A percentile compares a stretch with the other conserved stretches of the same genome.
These are phyloP conservation scores for Plasmodium reichenowi DNA, from an alignment of 169 alveolate species.

Conservation along the genomic window DNA sequence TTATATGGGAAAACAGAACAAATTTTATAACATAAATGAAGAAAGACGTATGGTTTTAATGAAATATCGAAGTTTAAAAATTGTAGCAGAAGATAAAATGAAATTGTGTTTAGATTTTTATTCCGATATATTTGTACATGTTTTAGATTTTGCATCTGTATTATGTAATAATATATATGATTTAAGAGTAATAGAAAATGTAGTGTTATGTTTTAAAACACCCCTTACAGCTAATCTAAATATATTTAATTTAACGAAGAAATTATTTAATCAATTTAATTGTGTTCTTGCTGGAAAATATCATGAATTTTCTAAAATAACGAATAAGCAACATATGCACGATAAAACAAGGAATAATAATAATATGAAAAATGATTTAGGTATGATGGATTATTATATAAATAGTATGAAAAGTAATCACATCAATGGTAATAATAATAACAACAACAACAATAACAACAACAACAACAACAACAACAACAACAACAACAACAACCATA, in stretches of 20 bases:
- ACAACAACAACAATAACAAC: not conserved
- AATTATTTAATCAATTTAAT: slow-evolving; percentile 46
- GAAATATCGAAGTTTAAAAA: slow-evolving; percentile 56
- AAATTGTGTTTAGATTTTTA: slow-evolving; percentile 70
- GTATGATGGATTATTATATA: not conserved
- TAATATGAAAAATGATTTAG: not conserved
- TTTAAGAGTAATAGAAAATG: slow-evolving; percentile 50
- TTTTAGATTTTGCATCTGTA: slow-evolving; percentile 74
- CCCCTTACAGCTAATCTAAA: slow-evolving; percentile 74
- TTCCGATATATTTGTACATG: slow-evolving; percentile 66
- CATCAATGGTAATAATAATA: not conserved
- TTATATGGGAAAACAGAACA: slow-evolving; percentile 15
- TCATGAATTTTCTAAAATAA: slow-evolving; percentile 45
- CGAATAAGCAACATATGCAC: slow-evolving; percentile 32
- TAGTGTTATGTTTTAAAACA: slow-evolving; percentile 65
- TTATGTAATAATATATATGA: slow-evolving; percentile 69
- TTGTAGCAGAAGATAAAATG: slow-evolving; percentile 70
- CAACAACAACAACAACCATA: no score
- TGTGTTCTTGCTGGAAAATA: slow-evolving; percentile 23
- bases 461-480: not conserved
- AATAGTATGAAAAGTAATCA: not conserved
- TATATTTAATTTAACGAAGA: slow-evolving; percentile 54
- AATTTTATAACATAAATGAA: slow-evolving; percentile 41
- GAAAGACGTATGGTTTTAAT: slow-evolving; percentile 57
- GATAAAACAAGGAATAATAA: slow-evolving; percentile 9